Base-by-base conservation (phyloP, 2,329 filamentous ascomycete genomes). In the Berkeleyomyces rouxiae region DNA sequence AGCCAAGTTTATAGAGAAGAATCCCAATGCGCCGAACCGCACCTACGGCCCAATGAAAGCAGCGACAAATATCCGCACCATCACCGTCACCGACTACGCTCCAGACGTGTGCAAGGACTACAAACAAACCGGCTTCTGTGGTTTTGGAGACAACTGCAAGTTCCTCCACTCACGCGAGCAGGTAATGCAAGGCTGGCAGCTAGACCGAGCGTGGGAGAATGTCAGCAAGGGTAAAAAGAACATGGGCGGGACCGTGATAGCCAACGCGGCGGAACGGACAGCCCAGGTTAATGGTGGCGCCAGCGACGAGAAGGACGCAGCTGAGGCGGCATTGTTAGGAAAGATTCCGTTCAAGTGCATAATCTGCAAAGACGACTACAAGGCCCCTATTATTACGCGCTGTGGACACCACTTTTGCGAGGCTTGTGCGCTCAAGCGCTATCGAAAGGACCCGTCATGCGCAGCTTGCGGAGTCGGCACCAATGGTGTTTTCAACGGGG, bases 381-480 rank as follows among this genome's bases (percentile, higher is more conserved):
- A 83, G 68, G 79, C 82, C 63, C 92, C 93, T 0, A 82, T 97
- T 10, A 77, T 92, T 33, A 97, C 93, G 10, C 87, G 90, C 67
- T 99, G 93, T 68, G 88, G 90, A 0, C 93, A 99, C 72, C 97
- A 97, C 72, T 97, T 97, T 70, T 99, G 93, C 71, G 88, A 96
- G 72, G 78, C 81, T 0, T 99, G 93, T 72, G 93, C 93, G 36
- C 76, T 97, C 68, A 84, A 88, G 71, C 77, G 91, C 67, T 97
- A 96, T 71, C 80, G 87, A 66, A 93, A 89, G 70, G 89, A 91
- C 68, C 91, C 91, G 3, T 83, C 82, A 2, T 97, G 93, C 72
- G 89, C 88, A 1, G 87, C 87, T 3, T 97, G 93, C 71, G 88
- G 89, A 0, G 79, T 85, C 0, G 88, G 90, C 4, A 97, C 91